These are phyloP conservation scores for Thinopyrum elongatum DNA, from an alignment of 176 grass and related monocot species.

Conservation along the genomic window DNA sequence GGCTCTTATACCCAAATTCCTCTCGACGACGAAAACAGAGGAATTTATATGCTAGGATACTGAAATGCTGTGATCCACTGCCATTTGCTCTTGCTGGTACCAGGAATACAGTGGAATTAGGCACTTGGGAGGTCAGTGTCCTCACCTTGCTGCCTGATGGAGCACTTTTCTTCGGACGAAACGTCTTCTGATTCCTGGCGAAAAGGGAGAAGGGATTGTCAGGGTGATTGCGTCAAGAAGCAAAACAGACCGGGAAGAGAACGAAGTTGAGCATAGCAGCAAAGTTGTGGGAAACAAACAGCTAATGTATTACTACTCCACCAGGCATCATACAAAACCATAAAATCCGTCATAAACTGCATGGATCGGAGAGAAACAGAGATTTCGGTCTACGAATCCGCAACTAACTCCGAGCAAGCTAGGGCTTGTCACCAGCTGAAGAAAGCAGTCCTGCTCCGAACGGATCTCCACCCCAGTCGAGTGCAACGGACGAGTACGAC, in stretches of 20 bases:
- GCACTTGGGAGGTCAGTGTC: background rate
- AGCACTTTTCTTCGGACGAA: conserved; percentile 97
- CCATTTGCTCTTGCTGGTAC: background rate
- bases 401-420: background rate
- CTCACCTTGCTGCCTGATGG: conserved; percentile 96
- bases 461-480: background rate
- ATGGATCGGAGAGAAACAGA: background rate
- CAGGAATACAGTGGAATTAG: background rate
- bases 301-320: background rate
- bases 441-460: background rate
- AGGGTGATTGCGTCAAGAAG: background rate
- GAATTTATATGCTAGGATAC: background rate
- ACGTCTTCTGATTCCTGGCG: conserved; percentile 93
- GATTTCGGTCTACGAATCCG: background rate
- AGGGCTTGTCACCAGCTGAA: background rate
- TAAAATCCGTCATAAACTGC: background rate
- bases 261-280: background rate
- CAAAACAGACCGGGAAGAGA: background rate
- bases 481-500: background rate
- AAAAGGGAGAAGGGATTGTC: background rate
- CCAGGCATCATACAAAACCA: background rate
- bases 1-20: background rate
- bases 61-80: background rate
- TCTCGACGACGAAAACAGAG: background rate
- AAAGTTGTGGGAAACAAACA: background rate